These are phyloP conservation scores for Ganoderma multipileum DNA, from an alignment of 1,284 basidiomycete genomes.

Conservation along the genomic window DNA sequence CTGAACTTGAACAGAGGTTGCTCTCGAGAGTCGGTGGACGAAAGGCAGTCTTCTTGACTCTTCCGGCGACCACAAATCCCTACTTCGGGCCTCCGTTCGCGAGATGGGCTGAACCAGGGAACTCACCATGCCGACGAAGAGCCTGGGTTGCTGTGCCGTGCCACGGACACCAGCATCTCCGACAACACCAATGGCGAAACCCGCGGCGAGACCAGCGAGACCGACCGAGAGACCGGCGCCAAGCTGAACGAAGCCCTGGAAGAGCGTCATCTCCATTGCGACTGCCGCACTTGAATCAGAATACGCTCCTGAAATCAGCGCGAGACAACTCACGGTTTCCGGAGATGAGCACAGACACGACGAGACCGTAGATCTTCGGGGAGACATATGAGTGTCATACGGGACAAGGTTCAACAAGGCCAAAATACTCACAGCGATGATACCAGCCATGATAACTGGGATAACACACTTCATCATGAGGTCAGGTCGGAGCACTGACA, in stretches of 20 bases:
- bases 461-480: conserved; percentile 96
- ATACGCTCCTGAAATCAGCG: conserved; percentile 10
- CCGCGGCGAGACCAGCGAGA: conserved; percentile 88
- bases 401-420: too few species aligned
- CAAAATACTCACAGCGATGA: conserved; percentile 81
- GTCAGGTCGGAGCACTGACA: conserved; percentile 96
- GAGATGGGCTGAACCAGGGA: neutral
- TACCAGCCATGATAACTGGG: conserved; percentile 99
- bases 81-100: neutral
- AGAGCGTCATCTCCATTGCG: conserved; percentile 64
- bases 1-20: too few species aligned
- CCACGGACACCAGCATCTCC: conserved; percentile 95
- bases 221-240: conserved; percentile 91
- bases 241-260: conserved; percentile 88
- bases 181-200: conserved; percentile 94
- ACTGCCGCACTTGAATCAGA: conserved; percentile 45
- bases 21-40: neutral
- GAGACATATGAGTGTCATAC: conserved; percentile 2
- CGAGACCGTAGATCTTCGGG: conserved; percentile 82
- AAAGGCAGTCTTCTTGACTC: neutral
- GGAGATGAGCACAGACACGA: conserved; percentile 91
- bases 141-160: conserved; percentile 89
- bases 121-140: conserved; percentile 88
- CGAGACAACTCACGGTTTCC: conserved; percentile 66
- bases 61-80: too few species aligned